Evolutionary conservation across 164 flowering plant species (phyloP).

Genomic region (Pachysandra terminalis): DNA sequence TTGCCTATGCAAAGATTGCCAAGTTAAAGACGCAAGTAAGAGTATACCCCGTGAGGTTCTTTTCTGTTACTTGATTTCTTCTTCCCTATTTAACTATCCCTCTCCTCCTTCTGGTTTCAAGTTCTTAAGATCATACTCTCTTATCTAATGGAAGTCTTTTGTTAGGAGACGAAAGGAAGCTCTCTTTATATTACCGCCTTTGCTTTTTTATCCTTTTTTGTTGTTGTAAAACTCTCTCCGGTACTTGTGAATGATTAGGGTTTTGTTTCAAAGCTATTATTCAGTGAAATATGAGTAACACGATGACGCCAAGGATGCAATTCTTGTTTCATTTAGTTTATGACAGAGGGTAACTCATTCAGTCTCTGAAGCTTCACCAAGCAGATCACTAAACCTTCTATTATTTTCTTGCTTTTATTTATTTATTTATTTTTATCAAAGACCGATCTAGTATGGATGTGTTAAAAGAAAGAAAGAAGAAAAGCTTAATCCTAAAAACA

Average conservation of each 20-base stretch:
- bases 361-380: too few relatives aligned
- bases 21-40: constrained; percentile 11
- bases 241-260: background rate
- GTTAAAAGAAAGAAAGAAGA: constrained; percentile 28
- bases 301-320: constrained; percentile 49
- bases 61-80: background rate
- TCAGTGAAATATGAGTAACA: constrained; percentile 44
- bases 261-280: background rate
- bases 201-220: background rate
- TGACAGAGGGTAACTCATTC: constrained; percentile 53
- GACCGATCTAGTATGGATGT: constrained; percentile 20
- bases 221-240: background rate
- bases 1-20: constrained; percentile 3
- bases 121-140: background rate
- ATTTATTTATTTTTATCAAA: too few relatives aligned
- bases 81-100: background rate
- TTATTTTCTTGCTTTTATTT: background rate
- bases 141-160: background rate
- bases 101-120: background rate
- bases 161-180: background rate
- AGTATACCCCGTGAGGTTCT: constrained; percentile 10
- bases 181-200: background rate
- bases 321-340: constrained; percentile 47
- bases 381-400: too few relatives aligned
- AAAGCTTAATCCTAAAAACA: constrained; percentile 41